A percentile compares a stretch with the other conserved stretches of the same genome.
Evolutionary conservation across 345 rosid genomes (phyloP).

Genomic region (Kernera saxatilis): DNA sequence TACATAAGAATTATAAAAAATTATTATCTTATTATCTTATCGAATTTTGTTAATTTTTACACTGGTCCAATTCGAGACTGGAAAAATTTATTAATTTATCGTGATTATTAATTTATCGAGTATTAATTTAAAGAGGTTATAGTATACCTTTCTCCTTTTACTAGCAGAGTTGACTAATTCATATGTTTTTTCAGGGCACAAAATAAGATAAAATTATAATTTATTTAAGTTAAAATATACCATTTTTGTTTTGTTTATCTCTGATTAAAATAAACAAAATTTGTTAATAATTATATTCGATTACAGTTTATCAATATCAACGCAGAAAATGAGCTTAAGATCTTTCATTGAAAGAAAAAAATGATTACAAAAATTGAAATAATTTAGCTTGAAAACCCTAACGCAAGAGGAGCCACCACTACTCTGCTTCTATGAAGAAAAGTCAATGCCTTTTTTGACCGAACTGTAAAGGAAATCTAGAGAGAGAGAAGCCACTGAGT

Average conservation of each 20-base stretch:
- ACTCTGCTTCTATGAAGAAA: slow-evolving; percentile 15
- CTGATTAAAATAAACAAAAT: not conserved
- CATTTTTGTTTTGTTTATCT: not conserved
- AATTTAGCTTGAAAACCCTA: not conserved
- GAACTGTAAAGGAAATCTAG: not conserved
- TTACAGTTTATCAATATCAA: not conserved
- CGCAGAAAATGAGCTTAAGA: not conserved
- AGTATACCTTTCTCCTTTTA: not conserved
- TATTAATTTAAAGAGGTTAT: too few species aligned
- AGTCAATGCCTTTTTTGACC: slow-evolving; percentile 30
- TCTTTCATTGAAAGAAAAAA: not conserved
- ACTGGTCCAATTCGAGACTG: too few species aligned
- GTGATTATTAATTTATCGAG: too few species aligned
- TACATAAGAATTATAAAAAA: too few species aligned
- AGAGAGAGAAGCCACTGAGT: slow-evolving; percentile 13
- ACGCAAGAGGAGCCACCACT: not conserved
- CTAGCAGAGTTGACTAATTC: slow-evolving; percentile 21
- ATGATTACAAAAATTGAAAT: slow-evolving; percentile 13
- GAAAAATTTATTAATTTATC: too few species aligned
- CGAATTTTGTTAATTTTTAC: too few species aligned
- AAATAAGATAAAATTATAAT: slow-evolving; percentile 3
- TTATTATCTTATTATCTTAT: too few species aligned
- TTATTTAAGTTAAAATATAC: not conserved
- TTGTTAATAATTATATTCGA: not conserved
- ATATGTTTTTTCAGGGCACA: not conserved